These are phyloP conservation scores for Malassezia slooffiae DNA, from an alignment of 1,284 basidiomycete species.

Conservation along the genomic window DNA sequence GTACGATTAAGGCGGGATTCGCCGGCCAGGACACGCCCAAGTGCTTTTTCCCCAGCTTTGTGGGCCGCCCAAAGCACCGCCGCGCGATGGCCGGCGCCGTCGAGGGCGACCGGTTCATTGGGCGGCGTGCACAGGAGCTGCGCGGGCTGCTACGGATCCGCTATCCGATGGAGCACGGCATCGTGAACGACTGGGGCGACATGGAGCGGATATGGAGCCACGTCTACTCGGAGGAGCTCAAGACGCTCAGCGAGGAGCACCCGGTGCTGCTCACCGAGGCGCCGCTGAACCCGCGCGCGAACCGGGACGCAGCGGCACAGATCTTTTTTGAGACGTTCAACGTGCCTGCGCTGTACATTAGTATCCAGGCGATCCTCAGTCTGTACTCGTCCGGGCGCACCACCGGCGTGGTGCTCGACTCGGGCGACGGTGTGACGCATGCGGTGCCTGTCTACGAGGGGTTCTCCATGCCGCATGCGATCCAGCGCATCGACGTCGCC, in stretches of 20 bases:
- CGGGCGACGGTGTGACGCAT: conserved; percentile 96
- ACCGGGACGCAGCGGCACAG: conserved; percentile 88
- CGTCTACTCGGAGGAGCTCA: conserved; percentile 42
- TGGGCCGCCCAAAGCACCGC: conserved; percentile 43
- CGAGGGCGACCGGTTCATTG: conserved; percentile 46
- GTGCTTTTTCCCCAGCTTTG: conserved; percentile 43
- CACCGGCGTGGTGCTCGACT: conserved; percentile 95
- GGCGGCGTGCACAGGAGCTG: conserved; percentile 40
- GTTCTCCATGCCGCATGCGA: conserved; percentile 97
- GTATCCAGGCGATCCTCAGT: conserved; percentile 91
- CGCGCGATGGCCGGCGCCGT: conserved; percentile 45
- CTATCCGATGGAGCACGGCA: conserved; percentile 46
- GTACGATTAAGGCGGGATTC: conserved; percentile 46
- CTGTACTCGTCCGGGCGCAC: conserved; percentile 99
- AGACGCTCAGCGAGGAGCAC: conserved; percentile 57
- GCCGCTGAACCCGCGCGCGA: conserved; percentile 79
- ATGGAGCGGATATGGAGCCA: conserved; percentile 46
- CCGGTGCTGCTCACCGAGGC: conserved; percentile 90
- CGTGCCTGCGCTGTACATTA: conserved; percentile 91
- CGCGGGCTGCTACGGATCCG: conserved; percentile 41
- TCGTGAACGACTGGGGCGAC: conserved; percentile 46
- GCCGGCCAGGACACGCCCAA: conserved; percentile 44
- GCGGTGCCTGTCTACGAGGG: conserved; percentile 98
- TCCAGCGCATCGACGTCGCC: conserved; percentile 85
- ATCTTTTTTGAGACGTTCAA: conserved; percentile 99